These are phyloP conservation scores for Acacia acuminata DNA, from an alignment of 306 rosid species.

Conservation along the genomic window DNA sequence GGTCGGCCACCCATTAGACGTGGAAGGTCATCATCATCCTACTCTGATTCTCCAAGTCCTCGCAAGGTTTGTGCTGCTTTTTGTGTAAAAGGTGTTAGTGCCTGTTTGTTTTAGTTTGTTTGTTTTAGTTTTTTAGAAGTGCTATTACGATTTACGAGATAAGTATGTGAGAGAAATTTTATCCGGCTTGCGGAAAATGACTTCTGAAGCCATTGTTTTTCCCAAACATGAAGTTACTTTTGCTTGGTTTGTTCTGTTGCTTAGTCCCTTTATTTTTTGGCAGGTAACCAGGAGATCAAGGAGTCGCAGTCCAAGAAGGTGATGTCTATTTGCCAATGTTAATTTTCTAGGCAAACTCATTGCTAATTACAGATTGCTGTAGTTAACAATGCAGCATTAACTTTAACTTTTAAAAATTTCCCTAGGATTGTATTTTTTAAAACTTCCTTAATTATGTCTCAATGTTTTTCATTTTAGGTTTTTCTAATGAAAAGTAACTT, in stretches of 20 bases:
- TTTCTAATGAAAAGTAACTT: conserved; percentile 1
- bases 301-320: conserved; percentile 92
- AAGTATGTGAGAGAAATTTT: too few species aligned
- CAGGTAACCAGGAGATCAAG: conserved; percentile 71
- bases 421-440: background rate
- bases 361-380: background rate
- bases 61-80: conserved; percentile 65
- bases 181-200: too few species aligned
- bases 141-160: too few species aligned
- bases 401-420: background rate
- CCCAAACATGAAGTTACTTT: background rate
- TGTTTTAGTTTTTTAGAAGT: too few species aligned
- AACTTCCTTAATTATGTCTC: background rate
- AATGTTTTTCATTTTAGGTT: background rate
- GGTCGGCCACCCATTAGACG: conserved; percentile 82
- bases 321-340: conserved; percentile 1
- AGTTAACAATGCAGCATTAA: background rate
- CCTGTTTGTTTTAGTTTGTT: too few species aligned
- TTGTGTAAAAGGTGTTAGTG: background rate
- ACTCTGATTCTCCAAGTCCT: conserved; percentile 89
- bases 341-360: conserved; percentile 2
- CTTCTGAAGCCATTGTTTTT: too few species aligned
- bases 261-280: conserved; percentile 11
- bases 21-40: conserved; percentile 88
- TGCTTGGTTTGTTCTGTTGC: conserved; percentile 12